Base-by-base conservation (phyloP, 352 stramenopile species). In the Phytopythium kandeliae region DNA sequence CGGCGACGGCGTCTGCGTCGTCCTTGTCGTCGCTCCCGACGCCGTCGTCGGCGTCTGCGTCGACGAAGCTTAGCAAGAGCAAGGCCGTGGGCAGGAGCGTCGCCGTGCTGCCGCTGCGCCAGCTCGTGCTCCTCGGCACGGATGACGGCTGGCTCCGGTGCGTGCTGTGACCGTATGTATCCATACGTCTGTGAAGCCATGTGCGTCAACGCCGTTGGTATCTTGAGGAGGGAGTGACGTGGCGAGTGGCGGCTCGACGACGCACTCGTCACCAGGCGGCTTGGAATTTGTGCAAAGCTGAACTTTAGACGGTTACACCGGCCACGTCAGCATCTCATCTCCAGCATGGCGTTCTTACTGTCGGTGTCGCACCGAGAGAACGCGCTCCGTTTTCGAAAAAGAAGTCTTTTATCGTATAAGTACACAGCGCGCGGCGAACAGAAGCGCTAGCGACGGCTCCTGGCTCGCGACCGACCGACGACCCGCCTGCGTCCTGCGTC, bases 81-180 rank as follows among this genome's bases (percentile, higher is more conserved):
- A 83, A 80, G 35, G 35, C 71, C 8, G 48, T 64, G 0, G 53
- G 54, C 3, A 67, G 82, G 28, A 70, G 62, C 21, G 22, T 89
- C 6, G 68, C 63, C 0, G 55, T 87, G 43, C 50, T 91, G 17
- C 75, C 80, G 0, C 41, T 91, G 22, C 65, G 80, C 3, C 80
- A 87, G 49, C 52, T 89, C 19, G 28, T 89, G 21, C 36, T 91
- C 37, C 24, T 91, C 3, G 77, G 80, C 16, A 60, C 68, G 1
- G 80, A 91, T 2, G 80, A 91, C 47, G 80, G 80, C 24, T 78
- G 69, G 22, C 58, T 91, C 36, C 72, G 76, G 48, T 78, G 72
- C 49, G 56, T 73, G 25, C 22, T 72, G 4, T 79, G 63, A 51
- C 24, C n/a, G 11, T n/a, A n/a, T n/a, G n/a, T n/a, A n/a, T n/a